Conservation (phyloP, 148 eudicot species). For the Pouteria glomerata region DNA sequence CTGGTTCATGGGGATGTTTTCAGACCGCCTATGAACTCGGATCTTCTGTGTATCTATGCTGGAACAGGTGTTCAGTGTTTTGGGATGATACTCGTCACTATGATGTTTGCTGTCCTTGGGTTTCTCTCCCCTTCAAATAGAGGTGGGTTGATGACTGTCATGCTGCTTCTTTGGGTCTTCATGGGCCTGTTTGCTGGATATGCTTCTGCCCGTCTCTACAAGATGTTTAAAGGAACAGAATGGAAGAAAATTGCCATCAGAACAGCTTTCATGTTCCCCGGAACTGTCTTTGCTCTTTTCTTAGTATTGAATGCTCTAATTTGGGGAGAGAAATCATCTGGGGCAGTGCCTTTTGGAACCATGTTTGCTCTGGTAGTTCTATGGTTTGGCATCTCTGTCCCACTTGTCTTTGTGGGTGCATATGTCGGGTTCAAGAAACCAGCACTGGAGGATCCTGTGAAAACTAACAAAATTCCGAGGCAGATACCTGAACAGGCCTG, state of each 20-base stretch:
- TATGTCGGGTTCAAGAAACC: conserved; percentile 45
- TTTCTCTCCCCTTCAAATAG: conserved; percentile 55
- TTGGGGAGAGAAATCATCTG: conserved; percentile 55
- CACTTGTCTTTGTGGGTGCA: conserved; percentile 50
- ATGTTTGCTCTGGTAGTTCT: conserved; percentile 51
- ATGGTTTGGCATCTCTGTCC: conserved; percentile 55
- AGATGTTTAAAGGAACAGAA: conserved; percentile 51
- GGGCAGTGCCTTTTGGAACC: conserved; percentile 56
- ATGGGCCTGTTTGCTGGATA: conserved; percentile 57
- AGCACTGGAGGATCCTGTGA: conserved; percentile 48
- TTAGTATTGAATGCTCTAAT: conserved; percentile 43
- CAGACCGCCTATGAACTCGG: conserved; percentile 45
- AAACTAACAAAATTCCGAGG: conserved; percentile 48
- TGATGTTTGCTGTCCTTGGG: conserved; percentile 50
- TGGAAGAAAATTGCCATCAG: conserved; percentile 45
- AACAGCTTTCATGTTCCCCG: conserved; percentile 50
- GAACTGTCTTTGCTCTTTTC: conserved; percentile 31
- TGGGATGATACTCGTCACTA: conserved; percentile 43
- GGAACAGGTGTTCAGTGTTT: conserved; percentile 56
- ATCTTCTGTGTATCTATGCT: conserved; percentile 47
- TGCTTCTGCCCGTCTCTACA: conserved; percentile 39
- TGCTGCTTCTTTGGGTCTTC: conserved; percentile 47
- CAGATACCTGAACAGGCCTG: conserved; percentile 57
- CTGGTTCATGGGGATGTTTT: conserved; percentile 55
- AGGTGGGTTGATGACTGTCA: conserved; percentile 54